A percentile compares a stretch with the other conserved stretches of the same genome.
phyloP scores from a whole-genome alignment of 257 asterid species.

The Nicotiana noctiflora region DNA sequence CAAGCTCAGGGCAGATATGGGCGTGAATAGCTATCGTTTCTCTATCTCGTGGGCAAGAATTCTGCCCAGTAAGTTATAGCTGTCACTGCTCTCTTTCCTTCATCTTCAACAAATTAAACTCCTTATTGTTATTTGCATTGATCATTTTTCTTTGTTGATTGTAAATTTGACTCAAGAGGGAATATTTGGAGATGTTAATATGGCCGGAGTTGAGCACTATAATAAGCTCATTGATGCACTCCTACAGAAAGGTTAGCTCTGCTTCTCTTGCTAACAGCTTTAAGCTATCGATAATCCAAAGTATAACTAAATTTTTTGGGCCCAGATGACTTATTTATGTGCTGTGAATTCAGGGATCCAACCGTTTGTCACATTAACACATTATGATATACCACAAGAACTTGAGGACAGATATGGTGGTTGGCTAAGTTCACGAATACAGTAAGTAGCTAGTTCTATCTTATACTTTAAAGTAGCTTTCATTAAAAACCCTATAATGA shows the following conservation, averaged over 20 bases:
- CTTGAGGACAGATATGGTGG: too few relatives aligned
- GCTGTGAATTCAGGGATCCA: constrained; percentile 35
- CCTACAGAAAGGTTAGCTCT: constrained; percentile 30
- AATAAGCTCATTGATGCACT: constrained; percentile 53
- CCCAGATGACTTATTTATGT: too few relatives aligned
- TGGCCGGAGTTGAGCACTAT: constrained; percentile 49
- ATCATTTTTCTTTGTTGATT: neutral
- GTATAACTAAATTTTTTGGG: too few relatives aligned
- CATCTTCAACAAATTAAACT: neutral
- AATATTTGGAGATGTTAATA: constrained; percentile 41
- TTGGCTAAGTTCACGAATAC: constrained; percentile 48
- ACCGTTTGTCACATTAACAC: constrained; percentile 37
- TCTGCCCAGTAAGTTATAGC: constrained; percentile 8
- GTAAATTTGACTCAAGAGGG: constrained; percentile 35
- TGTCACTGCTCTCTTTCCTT: neutral
- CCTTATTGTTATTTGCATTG: neutral
- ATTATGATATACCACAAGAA: too few relatives aligned
- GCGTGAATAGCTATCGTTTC: constrained; percentile 10
- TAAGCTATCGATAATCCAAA: neutral
- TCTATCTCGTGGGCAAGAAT: neutral
- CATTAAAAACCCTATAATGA: neutral
- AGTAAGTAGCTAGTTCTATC: constrained; percentile 17
- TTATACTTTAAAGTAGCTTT: neutral
- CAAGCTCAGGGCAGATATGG: constrained; percentile 8
- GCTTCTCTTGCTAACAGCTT: neutral